Conservation (phyloP, 306 rosid species). For the Pachyrhizus erosus region DNA sequence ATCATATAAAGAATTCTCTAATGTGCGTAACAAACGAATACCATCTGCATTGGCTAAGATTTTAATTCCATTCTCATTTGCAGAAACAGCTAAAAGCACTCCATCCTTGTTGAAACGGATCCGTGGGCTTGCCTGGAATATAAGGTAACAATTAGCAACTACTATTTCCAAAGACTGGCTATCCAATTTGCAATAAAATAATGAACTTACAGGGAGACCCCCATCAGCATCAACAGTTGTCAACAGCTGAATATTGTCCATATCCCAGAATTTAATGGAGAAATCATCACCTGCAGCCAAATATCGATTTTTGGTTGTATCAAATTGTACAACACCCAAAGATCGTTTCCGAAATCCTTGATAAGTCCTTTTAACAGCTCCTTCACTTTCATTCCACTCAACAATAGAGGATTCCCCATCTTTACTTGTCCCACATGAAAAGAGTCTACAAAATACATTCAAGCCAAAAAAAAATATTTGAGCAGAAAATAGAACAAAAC, state of each 20-base stretch:
- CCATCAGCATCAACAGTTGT: conserved; percentile 94
- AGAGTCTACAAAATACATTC: conserved; percentile 64
- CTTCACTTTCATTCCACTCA: conserved; percentile 99
- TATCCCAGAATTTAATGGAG: conserved; percentile 96
- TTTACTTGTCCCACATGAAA: conserved; percentile 97
- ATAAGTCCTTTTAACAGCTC: conserved; percentile 92
- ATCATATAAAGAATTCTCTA: conserved; percentile 80
- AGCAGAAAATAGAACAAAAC: conserved; percentile 24
- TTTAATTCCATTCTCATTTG: conserved; percentile 92
- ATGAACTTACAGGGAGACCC: conserved; percentile 84
- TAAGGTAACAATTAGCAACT: conserved; percentile 37
- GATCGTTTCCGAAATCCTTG: conserved; percentile 91
- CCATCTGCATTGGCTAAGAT: conserved; percentile 88
- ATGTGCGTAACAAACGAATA: conserved; percentile 57
- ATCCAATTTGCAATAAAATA: conserved; percentile 24
- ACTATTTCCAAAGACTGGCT: conserved; percentile 15
- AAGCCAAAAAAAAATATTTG: neutral
- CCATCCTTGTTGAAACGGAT: conserved; percentile 98
- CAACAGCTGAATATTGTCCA: conserved; percentile 93
- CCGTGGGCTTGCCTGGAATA: conserved; percentile 88
- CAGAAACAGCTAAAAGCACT: conserved; percentile 89
- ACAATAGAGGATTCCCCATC: conserved; percentile 92
- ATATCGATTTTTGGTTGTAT: conserved; percentile 87
- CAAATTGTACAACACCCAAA: conserved; percentile 87
- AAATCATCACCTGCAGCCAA: conserved; percentile 98